Conservation (phyloP, 441 rosid genomes). For the Erodium chrysanthum region DNA sequence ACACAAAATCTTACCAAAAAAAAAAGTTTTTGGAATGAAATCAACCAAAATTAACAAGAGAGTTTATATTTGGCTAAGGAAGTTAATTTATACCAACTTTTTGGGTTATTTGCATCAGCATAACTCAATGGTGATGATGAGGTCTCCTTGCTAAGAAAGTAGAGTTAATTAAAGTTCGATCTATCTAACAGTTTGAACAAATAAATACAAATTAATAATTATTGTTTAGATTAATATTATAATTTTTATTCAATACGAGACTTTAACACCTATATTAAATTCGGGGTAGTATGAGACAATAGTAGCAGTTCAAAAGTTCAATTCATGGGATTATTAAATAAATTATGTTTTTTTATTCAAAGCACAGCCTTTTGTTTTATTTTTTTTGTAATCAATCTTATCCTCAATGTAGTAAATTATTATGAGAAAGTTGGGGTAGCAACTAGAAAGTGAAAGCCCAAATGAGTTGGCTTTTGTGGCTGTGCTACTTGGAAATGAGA, state of each 20-base stretch:
- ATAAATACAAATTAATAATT: too few species aligned
- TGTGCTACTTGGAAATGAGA: not conserved
- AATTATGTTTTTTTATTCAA: not conserved
- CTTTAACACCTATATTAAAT: too few species aligned
- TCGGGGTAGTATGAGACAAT: too few species aligned
- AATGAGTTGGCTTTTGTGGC: not conserved
- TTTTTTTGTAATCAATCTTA: not conserved
- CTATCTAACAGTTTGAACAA: too few species aligned
- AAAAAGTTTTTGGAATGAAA: not conserved
- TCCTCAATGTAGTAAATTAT: not conserved
- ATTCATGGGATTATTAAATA: not conserved
- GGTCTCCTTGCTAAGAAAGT: too few species aligned
- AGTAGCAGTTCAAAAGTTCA: not conserved
- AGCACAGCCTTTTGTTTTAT: not conserved
- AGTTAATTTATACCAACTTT: not conserved
- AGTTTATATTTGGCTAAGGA: too few species aligned
- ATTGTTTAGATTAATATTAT: too few species aligned
- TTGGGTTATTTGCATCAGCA: too few species aligned
- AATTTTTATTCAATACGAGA: too few species aligned
- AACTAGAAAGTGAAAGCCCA: not conserved
- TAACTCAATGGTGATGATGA: not conserved
- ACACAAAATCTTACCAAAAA: too few species aligned
- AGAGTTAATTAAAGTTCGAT: too few species aligned
- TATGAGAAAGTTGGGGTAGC: not conserved
- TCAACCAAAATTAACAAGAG: not conserved